A percentile compares a stretch with the other conserved stretches of the same genome.
phyloP scores from a whole-genome alignment of 306 rosid genomes.

The Trifolium dubium region DNA sequence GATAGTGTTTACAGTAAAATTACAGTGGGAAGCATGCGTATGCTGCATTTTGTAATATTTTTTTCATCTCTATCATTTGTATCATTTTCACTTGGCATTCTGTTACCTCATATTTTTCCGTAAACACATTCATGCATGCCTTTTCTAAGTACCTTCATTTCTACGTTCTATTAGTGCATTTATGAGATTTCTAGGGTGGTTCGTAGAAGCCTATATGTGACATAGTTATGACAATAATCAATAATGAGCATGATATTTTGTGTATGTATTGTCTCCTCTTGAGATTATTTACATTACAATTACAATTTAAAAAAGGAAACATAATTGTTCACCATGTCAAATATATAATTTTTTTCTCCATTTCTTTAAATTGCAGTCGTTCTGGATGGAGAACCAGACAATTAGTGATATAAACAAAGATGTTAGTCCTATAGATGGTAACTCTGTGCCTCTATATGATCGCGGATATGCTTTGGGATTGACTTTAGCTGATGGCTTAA shows the following conservation, averaged over 20 bases:
- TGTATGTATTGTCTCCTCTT: slow-evolving; percentile 18
- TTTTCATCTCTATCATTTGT: neutral
- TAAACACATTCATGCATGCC: too few relatives aligned
- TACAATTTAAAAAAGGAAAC: neutral
- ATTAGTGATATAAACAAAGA: slow-evolving; percentile 52
- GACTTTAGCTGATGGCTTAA: slow-evolving; percentile 70
- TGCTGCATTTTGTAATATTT: slow-evolving; percentile 11
- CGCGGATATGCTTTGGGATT: slow-evolving; percentile 91
- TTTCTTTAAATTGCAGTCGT: slow-evolving; percentile 71
- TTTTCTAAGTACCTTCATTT: slow-evolving; percentile 32
- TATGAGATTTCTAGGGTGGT: slow-evolving; percentile 5
- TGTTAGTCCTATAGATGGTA: slow-evolving; percentile 65
- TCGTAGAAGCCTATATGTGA: slow-evolving; percentile 23
- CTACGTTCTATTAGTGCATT: slow-evolving; percentile 19
- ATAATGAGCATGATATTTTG: slow-evolving; percentile 11
- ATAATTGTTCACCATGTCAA: slow-evolving; percentile 26
- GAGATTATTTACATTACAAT: slow-evolving; percentile 13
- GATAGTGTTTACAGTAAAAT: slow-evolving; percentile 21
- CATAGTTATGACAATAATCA: slow-evolving; percentile 3
- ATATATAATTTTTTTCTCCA: slow-evolving; percentile 19
- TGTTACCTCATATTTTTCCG: too few relatives aligned
- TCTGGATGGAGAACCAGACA: slow-evolving; percentile 87
- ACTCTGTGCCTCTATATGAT: slow-evolving; percentile 85
- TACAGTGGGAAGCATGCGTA: slow-evolving; percentile 23
- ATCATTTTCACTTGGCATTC: slow-evolving; percentile 6